Percentiles rank a stretch among this genome's conserved stretches.
phyloP scores from a whole-genome alignment of 108 stramenopile species.

The Parietichytrium sp. region DNA sequence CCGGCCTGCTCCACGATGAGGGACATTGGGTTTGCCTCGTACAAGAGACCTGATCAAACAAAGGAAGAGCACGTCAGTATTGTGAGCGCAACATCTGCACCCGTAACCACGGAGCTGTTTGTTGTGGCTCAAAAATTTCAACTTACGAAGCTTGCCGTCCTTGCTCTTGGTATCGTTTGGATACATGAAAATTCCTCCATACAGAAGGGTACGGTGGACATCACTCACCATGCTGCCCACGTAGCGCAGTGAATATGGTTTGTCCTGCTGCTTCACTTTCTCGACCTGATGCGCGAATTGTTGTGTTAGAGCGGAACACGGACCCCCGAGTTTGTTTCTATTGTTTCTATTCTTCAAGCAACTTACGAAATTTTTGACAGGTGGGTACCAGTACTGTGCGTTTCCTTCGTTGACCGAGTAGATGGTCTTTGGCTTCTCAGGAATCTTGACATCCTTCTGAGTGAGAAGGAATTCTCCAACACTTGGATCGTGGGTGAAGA shows the following conservation, averaged over 20 bases:
- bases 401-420: conserved; percentile 98
- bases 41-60: conserved; percentile 95
- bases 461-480: conserved; percentile 98
- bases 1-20: conserved; percentile 96
- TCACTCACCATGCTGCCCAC: conserved; percentile 99
- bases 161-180: conserved; percentile 90
- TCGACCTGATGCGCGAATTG: too few relatives aligned
- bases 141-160: too few relatives aligned
- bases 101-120: background rate
- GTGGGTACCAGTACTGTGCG: conserved; percentile 82
- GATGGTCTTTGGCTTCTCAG: conserved; percentile 83
- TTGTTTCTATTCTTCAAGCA: too few relatives aligned
- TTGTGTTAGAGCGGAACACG: too few relatives aligned
- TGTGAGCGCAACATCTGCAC: background rate
- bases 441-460: conserved; percentile 79
- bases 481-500: conserved; percentile 95
- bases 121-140: background rate
- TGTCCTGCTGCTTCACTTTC: too few relatives aligned
- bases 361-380: conserved; percentile 83
- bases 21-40: conserved; percentile 99
- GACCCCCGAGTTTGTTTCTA: too few relatives aligned
- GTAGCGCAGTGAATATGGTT: conserved; percentile 87
- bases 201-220: conserved; percentile 96
- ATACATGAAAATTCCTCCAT: conserved; percentile 97
- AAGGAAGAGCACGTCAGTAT: conserved; percentile 58